Base-by-base conservation (phyloP, 495 filamentous ascomycete genomes). In the Jackrogersella minutella region DNA sequence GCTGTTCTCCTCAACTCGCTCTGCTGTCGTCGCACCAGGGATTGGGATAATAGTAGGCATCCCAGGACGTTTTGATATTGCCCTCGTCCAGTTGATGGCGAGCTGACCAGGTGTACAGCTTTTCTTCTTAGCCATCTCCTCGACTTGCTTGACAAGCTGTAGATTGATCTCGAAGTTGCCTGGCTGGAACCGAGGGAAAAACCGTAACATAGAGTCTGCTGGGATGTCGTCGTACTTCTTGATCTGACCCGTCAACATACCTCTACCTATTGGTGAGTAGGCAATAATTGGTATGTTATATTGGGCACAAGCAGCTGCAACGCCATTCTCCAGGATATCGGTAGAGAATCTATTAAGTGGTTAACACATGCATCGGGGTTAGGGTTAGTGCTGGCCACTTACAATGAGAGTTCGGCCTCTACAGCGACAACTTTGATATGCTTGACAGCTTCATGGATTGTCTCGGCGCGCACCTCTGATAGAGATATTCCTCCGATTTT, bases 341-440 rank as follows among this genome's bases (percentile, higher is more conserved):
- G 39, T 60, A 9, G 58, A 31, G 16, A 72, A 54, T 16, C 68
- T 73, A 10, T 49, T 13, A 30, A 5, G n/a, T 8, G 22, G 73
- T 94, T 92, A 34, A 80, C 77, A 37, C 89, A 78, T 72, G 92
- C 81, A 3, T 93, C 92, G 6, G 81, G 7, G 6, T 11, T 6
- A 3, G 9, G 40, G 5, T 9, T 9, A 16, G 43, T 11, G 7
- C 7, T 21, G 56, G 17, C 14, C 7, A 47, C 51, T 47, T 80
- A 93, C 31, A 97, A 71, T 5, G 87, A 90, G 58, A 96, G 77
- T 77, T 97, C 93, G 16, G 90, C 87, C 74, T 97, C 93, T 22
- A 93, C 90, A 2, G 85, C 85, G 1, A 80, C 81, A 66, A 96
- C 90, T 53, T 88, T 87, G 50, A 85, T 81, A 21, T 90, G 76